Evolutionary conservation across 139 green algal species (phyloP).

Genomic region (Mesotaenium endlicherianum): DNA sequence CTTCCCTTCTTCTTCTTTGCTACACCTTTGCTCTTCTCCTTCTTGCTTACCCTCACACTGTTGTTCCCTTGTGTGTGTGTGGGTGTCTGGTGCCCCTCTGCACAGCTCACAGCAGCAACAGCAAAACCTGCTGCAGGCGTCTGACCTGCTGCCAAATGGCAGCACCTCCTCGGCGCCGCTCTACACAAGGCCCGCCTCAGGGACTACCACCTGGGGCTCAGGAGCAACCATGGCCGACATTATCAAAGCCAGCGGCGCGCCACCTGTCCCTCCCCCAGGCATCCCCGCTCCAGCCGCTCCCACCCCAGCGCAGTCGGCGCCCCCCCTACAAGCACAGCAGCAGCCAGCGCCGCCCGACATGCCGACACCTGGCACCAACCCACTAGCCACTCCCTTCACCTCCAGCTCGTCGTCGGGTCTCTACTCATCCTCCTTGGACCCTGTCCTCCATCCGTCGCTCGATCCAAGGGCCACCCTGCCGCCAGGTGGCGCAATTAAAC

Average conservation of each 20-base stretch:
- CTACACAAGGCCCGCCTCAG: too few species aligned
- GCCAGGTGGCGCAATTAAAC: slow-evolving; percentile 1
- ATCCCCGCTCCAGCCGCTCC: too few species aligned
- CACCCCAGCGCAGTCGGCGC: background rate
- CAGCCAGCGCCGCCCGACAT: background rate
- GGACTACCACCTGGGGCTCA: slow-evolving; percentile 12
- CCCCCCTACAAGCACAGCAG: background rate
- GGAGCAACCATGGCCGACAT: slow-evolving; percentile 41
- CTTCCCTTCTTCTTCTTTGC: too few species aligned
- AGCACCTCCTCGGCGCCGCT: too few species aligned
- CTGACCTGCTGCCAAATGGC: too few species aligned
- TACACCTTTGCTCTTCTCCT: too few species aligned
- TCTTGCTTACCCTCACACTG: too few species aligned
- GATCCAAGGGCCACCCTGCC: background rate
- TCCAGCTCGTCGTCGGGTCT: background rate
- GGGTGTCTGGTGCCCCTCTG: too few species aligned
- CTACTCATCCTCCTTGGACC: slow-evolving; percentile 31
- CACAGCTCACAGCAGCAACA: too few species aligned
- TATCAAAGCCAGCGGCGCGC: slow-evolving; percentile 6
- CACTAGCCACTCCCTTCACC: background rate
- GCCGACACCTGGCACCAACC: background rate
- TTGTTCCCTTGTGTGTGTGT: too few species aligned
- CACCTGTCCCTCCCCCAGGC: too few species aligned
- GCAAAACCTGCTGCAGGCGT: too few species aligned
- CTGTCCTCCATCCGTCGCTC: slow-evolving; percentile 30